These are phyloP conservation scores for Psilocybe sp. DNA, from an alignment of 768 basidiomycete species.

Conservation along the genomic window DNA sequence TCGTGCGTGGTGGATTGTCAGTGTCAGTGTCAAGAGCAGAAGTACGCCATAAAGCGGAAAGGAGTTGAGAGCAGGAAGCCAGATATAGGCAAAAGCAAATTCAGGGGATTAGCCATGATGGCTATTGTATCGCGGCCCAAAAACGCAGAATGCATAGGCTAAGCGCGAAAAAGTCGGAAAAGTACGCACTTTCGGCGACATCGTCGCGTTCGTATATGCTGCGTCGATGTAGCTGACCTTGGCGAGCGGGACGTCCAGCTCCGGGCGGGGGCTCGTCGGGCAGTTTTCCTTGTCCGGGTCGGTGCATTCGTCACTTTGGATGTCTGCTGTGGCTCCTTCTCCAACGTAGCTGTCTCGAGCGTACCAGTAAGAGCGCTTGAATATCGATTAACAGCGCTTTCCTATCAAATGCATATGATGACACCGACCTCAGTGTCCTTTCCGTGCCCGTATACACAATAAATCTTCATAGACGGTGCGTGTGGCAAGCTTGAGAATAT, in stretches of 20 bases:
- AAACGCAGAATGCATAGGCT: background rate
- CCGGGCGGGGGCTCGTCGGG: slow-evolving; percentile 34
- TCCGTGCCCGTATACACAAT: slow-evolving; percentile 92
- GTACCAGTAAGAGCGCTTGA: slow-evolving; percentile 87
- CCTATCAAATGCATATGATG: background rate
- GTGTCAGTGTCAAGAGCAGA: background rate
- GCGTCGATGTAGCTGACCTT: slow-evolving; percentile 83
- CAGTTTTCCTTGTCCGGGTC: slow-evolving; percentile 42
- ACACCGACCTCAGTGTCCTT: slow-evolving; percentile 85
- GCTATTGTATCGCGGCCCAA: no score
- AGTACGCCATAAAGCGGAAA: no score
- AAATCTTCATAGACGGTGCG: slow-evolving; percentile 90
- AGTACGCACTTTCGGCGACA: slow-evolving; percentile 49
- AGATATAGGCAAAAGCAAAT: no score
- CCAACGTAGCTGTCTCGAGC: slow-evolving; percentile 66
- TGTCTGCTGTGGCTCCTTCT: slow-evolving; percentile 53
- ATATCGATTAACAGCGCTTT: background rate
- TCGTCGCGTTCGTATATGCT: slow-evolving; percentile 65
- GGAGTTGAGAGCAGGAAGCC: no score
- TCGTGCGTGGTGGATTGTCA: background rate
- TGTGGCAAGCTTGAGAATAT: slow-evolving; percentile 62
- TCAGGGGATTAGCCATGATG: no score
- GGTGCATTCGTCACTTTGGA: slow-evolving; percentile 37
- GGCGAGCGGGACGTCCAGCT: slow-evolving; percentile 52
- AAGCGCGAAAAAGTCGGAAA: background rate